phyloP scores from a whole-genome alignment of 1,139 yeast genomes.

The Protomyces gravidus region DNA sequence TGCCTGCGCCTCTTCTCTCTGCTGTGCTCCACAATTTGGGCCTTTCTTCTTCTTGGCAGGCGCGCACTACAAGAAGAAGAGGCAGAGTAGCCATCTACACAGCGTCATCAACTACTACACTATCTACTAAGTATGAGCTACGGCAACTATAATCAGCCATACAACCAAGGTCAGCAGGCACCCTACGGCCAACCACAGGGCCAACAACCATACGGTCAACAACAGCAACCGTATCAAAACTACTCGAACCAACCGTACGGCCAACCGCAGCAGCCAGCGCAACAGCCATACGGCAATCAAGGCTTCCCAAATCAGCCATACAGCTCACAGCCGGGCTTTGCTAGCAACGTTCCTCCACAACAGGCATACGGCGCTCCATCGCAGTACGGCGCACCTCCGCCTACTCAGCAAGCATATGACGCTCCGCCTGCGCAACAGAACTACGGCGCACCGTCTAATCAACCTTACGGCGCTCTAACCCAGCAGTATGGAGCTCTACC shows the following conservation, averaged over 20 bases:
- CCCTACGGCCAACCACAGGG: slow-evolving; percentile 9
- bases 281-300: neutral
- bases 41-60: no score
- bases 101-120: no score
- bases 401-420: neutral
- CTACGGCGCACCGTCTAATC: slow-evolving; percentile 16
- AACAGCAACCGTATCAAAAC: neutral
- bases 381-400: slow-evolving; percentile 2
- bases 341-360: neutral
- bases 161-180: neutral
- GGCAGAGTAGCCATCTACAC: no score
- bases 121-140: slow-evolving; percentile 18
- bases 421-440: slow-evolving; percentile 13
- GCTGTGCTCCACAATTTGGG: no score
- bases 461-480: slow-evolving; percentile 5
- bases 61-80: no score
- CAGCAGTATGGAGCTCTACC: neutral
- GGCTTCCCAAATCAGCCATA: neutral
- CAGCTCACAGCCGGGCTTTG: slow-evolving; percentile 1
- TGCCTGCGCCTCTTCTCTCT: no score
- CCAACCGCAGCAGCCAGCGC: neutral
- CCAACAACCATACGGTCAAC: slow-evolving; percentile 1
- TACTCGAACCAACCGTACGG: neutral
- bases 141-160: slow-evolving; percentile 8
- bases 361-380: slow-evolving; percentile 8